phyloP scores from a whole-genome alignment of 306 rosid species.

The Quillaja saponaria region DNA sequence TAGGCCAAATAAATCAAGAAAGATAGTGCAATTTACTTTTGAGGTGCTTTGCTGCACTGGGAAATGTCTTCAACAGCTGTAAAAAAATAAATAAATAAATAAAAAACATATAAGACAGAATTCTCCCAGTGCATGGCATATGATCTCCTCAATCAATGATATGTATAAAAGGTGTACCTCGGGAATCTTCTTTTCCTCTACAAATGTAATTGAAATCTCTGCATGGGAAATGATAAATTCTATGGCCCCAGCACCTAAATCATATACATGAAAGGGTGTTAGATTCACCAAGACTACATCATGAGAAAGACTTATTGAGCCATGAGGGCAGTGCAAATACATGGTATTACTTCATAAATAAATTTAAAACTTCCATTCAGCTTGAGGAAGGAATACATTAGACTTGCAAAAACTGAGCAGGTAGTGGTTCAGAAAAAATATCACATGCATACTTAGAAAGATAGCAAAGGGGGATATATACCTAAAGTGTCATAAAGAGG shows the following conservation, averaged over 20 bases:
- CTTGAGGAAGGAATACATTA: conserved; percentile 9
- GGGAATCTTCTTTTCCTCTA: conserved; percentile 78
- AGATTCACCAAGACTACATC: conserved; percentile 20
- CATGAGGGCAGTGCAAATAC: conserved; percentile 5
- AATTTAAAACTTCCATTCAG: conserved; percentile 14
- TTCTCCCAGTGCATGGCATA: conserved; percentile 16
- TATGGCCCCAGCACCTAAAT: conserved; percentile 82
- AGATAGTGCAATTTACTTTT: conserved; percentile 54
- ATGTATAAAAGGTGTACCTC: conserved; percentile 53
- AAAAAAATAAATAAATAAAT: conserved; percentile 24
- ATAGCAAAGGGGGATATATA: conserved; percentile 43
- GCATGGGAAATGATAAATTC: conserved; percentile 85
- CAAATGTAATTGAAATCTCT: conserved; percentile 75
- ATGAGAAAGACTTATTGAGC: conserved; percentile 9
- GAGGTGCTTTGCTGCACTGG: conserved; percentile 57
- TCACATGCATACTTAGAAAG: conserved; percentile 2
- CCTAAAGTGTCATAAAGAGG: conserved; percentile 94
- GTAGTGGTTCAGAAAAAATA: conserved; percentile 17
- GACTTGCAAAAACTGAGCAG: conserved; percentile 12
- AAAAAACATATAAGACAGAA: not conserved
- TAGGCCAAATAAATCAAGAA: conserved; percentile 28
- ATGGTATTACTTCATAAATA: not conserved
- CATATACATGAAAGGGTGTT: conserved; percentile 31
- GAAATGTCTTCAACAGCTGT: conserved; percentile 85
- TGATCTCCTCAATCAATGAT: not conserved